Base-by-base conservation (phyloP, 2,329 filamentous ascomycete species). In the Ophiocordyceps australis region DNA sequence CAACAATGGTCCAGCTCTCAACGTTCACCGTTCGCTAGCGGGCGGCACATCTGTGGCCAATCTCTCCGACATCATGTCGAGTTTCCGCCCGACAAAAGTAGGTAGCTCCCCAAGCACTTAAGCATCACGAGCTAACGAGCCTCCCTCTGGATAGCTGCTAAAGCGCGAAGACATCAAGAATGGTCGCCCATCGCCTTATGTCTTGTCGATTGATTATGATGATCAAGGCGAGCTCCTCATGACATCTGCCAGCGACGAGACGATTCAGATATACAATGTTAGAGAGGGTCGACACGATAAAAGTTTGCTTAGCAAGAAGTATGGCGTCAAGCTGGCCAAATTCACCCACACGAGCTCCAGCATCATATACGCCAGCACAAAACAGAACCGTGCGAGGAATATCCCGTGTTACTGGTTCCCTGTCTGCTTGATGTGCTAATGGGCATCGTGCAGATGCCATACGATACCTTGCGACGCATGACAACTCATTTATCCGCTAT, bases 401-500 rank as follows among this genome's bases (percentile, higher is more conserved):
- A n/a, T n/a, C n/a, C n/a, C n/a, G n/a, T n/a, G n/a, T n/a, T n/a
- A n/a, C n/a, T n/a, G n/a, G n/a, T n/a, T n/a, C n/a, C n/a, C n/a
- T n/a, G n/a, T n/a, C n/a, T n/a, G n/a, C n/a, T n/a, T n/a, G n/a
- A n/a, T n/a, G n/a, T n/a, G n/a, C n/a, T n/a, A n/a, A n/a, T n/a
- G n/a, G 17, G 9, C 30, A 13, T 12, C 5, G 13, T 15, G 13
- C n/a, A 75, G 77, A 86, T 57, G 83, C 71, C 41, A 91, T 78
- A 37, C 75, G 73, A 46, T 94, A 78, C 54, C 76, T 83, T 33
- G 91, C 70, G 29, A 93, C 76, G 9, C 89, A 98, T 51, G 89
- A 95, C 50, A 94, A 95, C 54, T 79, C 76, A 31, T 98, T 92
- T 49, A 79, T 95, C 33, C 78, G 89, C 34, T 98, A 98, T 53